Evolutionary conservation across 176 grass and related monocot genomes (phyloP), one percentile per base, ranked within the genome.

Genomic region (Melocanna baccifera): DNA sequence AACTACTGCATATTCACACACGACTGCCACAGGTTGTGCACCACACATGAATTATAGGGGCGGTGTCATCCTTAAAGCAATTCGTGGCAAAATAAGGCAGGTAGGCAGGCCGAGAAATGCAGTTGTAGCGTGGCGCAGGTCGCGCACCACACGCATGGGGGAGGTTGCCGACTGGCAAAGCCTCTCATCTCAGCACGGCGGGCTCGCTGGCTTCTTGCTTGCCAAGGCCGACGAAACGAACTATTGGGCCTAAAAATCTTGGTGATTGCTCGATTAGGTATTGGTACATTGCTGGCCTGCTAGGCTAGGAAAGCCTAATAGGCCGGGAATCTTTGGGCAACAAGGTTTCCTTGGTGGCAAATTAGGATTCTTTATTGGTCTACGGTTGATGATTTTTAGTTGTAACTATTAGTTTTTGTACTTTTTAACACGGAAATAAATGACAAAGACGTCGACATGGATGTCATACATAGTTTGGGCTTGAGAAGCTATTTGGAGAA

Each of bases 361-460:
- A 7, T 40, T 40, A 6, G 37, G 37, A 7, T 7, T 40, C 7
- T 7, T 40, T 5, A 0, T 36, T 36, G 34, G 2, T 3, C 34
- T 36, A 36, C 34, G 2, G 34, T 0, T 36, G 34, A 36, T 36
- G 34, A 4, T 36, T 36, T 36, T 36, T 36, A 0, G 3, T 4
- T 36, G 34, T 36, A 36, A 36, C 34, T 36, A 36, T 5, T 36
- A 36, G 34, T 4, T 3, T 5, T 36, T 36, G 34, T 5, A 36
- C 34, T 36, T 36, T 36, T 36, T 5, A 36, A 36, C 4, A 36
- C 2, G 34, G 34, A 0, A 4, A 4, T 4, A 34, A 0, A 4
- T 0, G 4, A 0, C 4, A 0, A 5, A 36, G 34, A 36, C 0
- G 4, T 36, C 4, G 34, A 36, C 4, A 0, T 36, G 34, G 4